Evolutionary conservation across 495 filamentous ascomycete species (phyloP).

Genomic region (Neurospora intermedia): DNA sequence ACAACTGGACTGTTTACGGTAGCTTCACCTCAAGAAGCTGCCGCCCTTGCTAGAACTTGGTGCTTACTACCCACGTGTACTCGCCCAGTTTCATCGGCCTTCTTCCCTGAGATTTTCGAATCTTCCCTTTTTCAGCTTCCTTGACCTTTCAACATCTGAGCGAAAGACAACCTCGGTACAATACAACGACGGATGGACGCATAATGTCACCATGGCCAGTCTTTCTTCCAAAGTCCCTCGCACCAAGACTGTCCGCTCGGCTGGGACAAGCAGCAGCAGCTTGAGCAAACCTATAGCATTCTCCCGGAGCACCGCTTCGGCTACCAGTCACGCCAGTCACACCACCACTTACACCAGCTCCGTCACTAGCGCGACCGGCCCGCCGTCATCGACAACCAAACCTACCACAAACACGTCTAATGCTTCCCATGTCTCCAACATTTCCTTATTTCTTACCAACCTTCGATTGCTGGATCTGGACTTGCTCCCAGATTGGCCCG

Average conservation of each 20-base stretch:
- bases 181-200: neutral
- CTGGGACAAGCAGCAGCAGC: constrained; percentile 12
- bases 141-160: neutral
- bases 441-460: constrained; percentile 66
- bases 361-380: neutral
- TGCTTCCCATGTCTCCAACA: constrained; percentile 10
- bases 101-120: neutral
- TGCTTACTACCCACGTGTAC: neutral
- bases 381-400: constrained; percentile 1
- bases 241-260: constrained; percentile 13
- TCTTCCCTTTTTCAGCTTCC: neutral
- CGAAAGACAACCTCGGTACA: neutral
- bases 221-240: constrained; percentile 13
- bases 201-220: constrained; percentile 22
- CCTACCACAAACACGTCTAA: neutral
- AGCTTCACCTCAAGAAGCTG: neutral
- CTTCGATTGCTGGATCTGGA: constrained; percentile 72
- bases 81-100: neutral
- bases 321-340: constrained; percentile 1
- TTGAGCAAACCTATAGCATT: neutral
- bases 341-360: constrained; percentile 2
- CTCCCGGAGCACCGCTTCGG: constrained; percentile 6
- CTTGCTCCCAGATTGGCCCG: constrained; percentile 64
- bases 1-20: neutral
- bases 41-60: neutral